phyloP scores from a whole-genome alignment of 108 stramenopile species.

The Fistulifera pelliculosa region DNA sequence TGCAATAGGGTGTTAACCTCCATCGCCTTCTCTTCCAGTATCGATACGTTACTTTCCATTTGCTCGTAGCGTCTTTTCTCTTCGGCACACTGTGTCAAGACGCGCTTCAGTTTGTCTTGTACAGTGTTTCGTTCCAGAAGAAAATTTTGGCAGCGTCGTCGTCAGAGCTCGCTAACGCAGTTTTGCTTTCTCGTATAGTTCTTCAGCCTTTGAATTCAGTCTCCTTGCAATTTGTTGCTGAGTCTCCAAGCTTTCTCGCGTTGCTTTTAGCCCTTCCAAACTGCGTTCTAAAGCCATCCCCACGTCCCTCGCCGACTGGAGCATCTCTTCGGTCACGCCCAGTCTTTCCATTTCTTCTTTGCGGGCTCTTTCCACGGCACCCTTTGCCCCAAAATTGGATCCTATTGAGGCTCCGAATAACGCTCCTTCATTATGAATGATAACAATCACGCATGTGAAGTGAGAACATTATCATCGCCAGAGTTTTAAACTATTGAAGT shows the following conservation, averaged over 20 bases:
- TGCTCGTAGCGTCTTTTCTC: constrained; percentile 44
- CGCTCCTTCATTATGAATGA: constrained; percentile 16
- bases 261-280: constrained; percentile 53
- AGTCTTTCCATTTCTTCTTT: constrained; percentile 67
- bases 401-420: constrained; percentile 78
- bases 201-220: constrained; percentile 41
- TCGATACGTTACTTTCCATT: constrained; percentile 63
- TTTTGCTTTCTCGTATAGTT: constrained; percentile 61
- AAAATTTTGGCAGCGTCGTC: constrained; percentile 41
- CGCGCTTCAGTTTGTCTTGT: constrained; percentile 58
- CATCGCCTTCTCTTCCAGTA: constrained; percentile 54
- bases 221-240: constrained; percentile 52
- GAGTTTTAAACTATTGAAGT: background rate
- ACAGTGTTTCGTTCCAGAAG: constrained; percentile 44
- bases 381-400: constrained; percentile 36
- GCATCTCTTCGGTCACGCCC: constrained; percentile 71
- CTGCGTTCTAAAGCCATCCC: constrained; percentile 49
- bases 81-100: constrained; percentile 43
- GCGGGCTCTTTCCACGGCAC: constrained; percentile 48
- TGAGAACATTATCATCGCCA: background rate
- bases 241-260: constrained; percentile 52
- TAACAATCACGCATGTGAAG: background rate
- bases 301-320: constrained; percentile 55
- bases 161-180: constrained; percentile 29
- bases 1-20: constrained; percentile 62